Base-by-base conservation (phyloP, 306 rosid genomes). In the Inga laurina region DNA sequence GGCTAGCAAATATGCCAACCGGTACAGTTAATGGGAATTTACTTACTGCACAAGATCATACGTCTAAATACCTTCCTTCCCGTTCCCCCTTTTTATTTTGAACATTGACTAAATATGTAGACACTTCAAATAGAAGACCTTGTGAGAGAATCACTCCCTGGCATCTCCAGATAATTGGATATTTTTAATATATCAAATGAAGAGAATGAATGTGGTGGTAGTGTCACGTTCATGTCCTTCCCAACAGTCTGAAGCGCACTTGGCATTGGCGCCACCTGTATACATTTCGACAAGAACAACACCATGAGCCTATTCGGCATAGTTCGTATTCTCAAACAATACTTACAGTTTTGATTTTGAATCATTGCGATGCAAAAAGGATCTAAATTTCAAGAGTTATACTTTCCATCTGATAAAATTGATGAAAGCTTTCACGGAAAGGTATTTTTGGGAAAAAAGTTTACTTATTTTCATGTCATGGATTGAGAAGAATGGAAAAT, bases 121-220 rank as follows among this genome's bases (percentile, higher is more conserved):
- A 59, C 72, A 32, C 52, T 43, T 90, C 78, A 95, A 18, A 85
- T 77, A 22, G 92, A 89, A 78, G 97, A 91, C 46, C 79, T 66
- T 14, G 91, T 73, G 56, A 75, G 46, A 74, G 84, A 84, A 61
- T 82, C 84, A 46, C 78, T 67, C 73, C 86, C 88, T n/a, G 78
- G n/a, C 75, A 89, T 90, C 84, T 76, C 70, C 82, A 91, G 73
- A 49, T 59, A 10, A 76, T 65, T 89, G n/a, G 94, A 85, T 83
- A 79, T 83, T 72, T 82, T 89, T 70, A 86, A 79, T 69, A 96
- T 82, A 85, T 96, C 99, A 85, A 90, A 82, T 66, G 93, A 92
- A 67, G 92, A 87, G 84, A 96, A 73, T 19, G 99, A 96, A 84
- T 61, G 85, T 5, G 99, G 90, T 18, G 85, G 85, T 34, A 92